Percentiles rank a stretch among this genome's conserved stretches.
phyloP scores from a whole-genome alignment of 2,329 filamentous ascomycete genomes.

The Cryphonectria carpinicola region DNA sequence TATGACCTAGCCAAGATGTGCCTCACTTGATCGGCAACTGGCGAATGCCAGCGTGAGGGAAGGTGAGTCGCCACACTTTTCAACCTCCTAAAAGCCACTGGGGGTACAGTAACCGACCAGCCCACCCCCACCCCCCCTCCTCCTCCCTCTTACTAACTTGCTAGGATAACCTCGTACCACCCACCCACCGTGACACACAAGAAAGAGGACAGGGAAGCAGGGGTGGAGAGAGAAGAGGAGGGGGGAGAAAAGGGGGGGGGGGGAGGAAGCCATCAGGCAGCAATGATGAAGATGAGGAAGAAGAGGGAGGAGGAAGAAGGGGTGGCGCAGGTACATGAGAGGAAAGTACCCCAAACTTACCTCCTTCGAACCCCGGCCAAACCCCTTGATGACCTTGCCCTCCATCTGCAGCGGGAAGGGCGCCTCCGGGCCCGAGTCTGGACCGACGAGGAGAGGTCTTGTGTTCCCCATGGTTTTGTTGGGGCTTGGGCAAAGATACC shows the following conservation, averaged over 20 bases:
- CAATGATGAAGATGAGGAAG: background rate
- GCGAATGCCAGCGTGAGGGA: conserved; percentile 18
- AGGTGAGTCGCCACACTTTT: background rate
- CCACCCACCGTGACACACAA: background rate
- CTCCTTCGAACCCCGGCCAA: conserved; percentile 92
- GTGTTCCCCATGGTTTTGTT: conserved; percentile 33
- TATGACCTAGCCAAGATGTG: background rate
- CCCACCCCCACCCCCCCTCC: background rate
- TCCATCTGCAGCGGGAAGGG: conserved; percentile 86
- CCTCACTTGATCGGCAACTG: conserved; percentile 23
- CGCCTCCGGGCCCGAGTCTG: conserved; percentile 70
- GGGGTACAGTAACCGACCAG: conserved; percentile 7
- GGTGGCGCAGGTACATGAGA: conserved; percentile 8
- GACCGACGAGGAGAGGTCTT: conserved; percentile 74
- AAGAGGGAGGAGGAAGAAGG: background rate
- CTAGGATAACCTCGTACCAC: background rate
- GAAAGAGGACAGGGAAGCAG: background rate
- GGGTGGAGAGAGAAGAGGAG: background rate
- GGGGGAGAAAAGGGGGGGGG: no score
- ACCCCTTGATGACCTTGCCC: conserved; percentile 88
- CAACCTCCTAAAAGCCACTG: background rate
- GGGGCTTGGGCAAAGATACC: no score
- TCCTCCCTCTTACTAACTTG: background rate
- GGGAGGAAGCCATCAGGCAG: background rate
- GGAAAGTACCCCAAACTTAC: conserved; percentile 47